Conservation (phyloP, 31 red algal species). For the Odonthalia washingtoniensis region DNA sequence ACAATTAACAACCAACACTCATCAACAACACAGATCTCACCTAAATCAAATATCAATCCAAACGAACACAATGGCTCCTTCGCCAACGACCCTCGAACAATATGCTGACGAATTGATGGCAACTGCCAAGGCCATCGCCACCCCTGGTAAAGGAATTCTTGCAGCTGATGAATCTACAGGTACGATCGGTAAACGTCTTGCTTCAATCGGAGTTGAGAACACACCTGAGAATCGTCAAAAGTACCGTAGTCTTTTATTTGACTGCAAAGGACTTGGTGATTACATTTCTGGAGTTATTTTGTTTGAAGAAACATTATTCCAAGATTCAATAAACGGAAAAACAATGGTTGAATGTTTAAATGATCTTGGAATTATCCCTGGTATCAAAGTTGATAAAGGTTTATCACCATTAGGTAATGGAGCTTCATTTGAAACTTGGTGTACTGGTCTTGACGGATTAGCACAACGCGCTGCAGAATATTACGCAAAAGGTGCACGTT, state of each 20-base stretch:
- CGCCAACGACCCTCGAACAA: too few relatives aligned
- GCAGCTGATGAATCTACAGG: constrained; percentile 97
- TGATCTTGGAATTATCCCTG: constrained; percentile 93
- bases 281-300: constrained; percentile 98
- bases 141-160: constrained; percentile 96
- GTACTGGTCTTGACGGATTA: constrained; percentile 96
- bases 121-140: constrained; percentile 87
- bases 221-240: constrained; percentile 91
- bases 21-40: too few relatives aligned
- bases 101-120: constrained; percentile 80
- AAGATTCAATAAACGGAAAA: constrained; percentile 82
- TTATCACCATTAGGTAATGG: constrained; percentile 89
- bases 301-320: constrained; percentile 98
- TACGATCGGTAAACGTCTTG: constrained; percentile 98
- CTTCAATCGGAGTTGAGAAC: constrained; percentile 98
- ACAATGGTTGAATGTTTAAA: constrained; percentile 94
- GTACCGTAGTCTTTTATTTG: constrained; percentile 96
- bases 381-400: constrained; percentile 99
- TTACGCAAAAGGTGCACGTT: constrained; percentile 96
- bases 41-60: too few relatives aligned
- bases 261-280: constrained; percentile 89
- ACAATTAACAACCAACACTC: too few relatives aligned
- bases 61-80: too few relatives aligned
- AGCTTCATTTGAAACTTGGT: constrained; percentile 97
- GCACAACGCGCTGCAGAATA: constrained; percentile 90